Conservation (phyloP, 345 rosid genomes). For the Salix suchowensis region DNA sequence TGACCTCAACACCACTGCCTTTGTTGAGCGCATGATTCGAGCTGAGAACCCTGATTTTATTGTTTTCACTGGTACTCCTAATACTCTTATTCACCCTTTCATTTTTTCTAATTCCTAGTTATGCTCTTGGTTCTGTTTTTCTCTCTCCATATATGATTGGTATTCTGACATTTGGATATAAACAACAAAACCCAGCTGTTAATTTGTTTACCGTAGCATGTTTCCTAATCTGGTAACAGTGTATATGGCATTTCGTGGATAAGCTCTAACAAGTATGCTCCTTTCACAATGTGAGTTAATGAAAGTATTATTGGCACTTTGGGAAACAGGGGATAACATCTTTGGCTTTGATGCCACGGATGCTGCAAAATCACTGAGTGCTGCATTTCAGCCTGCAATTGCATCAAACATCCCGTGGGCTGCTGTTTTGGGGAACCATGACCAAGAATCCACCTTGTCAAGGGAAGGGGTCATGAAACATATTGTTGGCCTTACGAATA, state of each 20-base stretch:
- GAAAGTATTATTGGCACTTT: neutral
- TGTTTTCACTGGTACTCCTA: conserved; percentile 69
- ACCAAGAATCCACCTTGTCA: conserved; percentile 71
- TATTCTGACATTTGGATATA: neutral
- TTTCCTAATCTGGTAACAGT: neutral
- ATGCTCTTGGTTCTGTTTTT: neutral
- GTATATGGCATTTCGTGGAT: neutral
- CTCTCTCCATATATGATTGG: neutral
- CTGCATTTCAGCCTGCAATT: conserved; percentile 77
- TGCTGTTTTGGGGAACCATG: conserved; percentile 86
- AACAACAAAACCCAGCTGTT: neutral
- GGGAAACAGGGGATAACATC: conserved; percentile 68
- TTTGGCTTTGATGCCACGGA: conserved; percentile 55
- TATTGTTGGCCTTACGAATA: conserved; percentile 52
- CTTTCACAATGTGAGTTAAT: neutral
- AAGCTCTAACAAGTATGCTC: neutral
- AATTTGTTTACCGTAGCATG: neutral
- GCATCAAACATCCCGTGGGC: conserved; percentile 80
- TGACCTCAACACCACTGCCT: conserved; percentile 83
- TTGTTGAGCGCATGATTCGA: conserved; percentile 57
- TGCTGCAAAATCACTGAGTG: conserved; percentile 56
- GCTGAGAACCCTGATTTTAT: conserved; percentile 82
- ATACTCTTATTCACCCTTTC: neutral
- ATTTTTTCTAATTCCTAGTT: neutral
- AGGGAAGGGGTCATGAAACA: conserved; percentile 84